Conservation (phyloP, 2,329 filamentous ascomycete species). For the Phaeophleospora eucalypticola region DNA sequence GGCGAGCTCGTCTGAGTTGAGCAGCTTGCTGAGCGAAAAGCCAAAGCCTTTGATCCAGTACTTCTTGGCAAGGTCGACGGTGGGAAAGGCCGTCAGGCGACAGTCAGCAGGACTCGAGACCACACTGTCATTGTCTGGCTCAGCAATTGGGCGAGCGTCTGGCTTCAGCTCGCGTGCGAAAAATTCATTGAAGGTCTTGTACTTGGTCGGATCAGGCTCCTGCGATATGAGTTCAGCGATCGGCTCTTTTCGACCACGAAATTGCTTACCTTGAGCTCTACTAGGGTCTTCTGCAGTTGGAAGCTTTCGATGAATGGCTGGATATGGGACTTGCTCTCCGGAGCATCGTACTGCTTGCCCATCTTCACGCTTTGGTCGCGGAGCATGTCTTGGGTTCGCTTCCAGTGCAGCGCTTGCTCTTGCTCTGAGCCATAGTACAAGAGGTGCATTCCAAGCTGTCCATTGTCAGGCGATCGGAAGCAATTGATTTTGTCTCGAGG, state of each 20-base stretch:
- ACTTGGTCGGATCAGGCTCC: conserved; percentile 37
- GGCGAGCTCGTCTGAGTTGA: conserved; percentile 29
- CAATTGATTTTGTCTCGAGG: not conserved
- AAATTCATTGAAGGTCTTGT: conserved; percentile 43
- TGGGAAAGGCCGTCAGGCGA: conserved; percentile 37
- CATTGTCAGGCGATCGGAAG: not conserved
- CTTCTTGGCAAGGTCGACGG: conserved; percentile 37
- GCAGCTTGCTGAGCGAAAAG: conserved; percentile 35
- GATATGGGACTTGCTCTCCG: conserved; percentile 36
- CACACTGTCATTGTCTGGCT: conserved; percentile 32
- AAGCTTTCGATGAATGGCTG: conserved; percentile 40
- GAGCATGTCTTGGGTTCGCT: conserved; percentile 33
- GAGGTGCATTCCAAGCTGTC: conserved; percentile 39
- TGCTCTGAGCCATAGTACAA: conserved; percentile 42
- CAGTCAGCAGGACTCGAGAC: conserved; percentile 38
- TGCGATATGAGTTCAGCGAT: not conserved
- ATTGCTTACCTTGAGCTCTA: conserved; percentile 28
- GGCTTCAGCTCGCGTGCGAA: conserved; percentile 38
- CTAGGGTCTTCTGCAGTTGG: conserved; percentile 30
- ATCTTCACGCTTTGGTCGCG: conserved; percentile 39
- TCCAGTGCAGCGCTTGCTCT: conserved; percentile 37
- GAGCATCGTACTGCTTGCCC: conserved; percentile 40
- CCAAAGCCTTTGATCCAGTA: conserved; percentile 43
- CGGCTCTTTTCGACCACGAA: not conserved
- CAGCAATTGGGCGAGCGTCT: conserved; percentile 36